Percentiles rank a stretch among this genome's conserved stretches.
phyloP scores from a whole-genome alignment of 1,284 basidiomycete species.

The Naganishia sp. region DNA sequence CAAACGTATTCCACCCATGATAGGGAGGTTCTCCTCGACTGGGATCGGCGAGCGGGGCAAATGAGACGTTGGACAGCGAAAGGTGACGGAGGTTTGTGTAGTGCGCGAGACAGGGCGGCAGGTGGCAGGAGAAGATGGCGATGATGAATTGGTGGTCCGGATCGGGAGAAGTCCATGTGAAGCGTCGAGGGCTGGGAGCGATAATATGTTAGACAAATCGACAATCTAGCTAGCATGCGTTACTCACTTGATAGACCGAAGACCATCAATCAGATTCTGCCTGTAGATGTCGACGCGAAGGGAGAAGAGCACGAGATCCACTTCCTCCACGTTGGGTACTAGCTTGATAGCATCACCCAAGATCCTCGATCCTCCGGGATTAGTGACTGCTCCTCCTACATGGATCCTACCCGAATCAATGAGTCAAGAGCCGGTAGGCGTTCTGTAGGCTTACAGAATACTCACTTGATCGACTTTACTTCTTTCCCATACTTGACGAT shows the following conservation, averaged over 20 bases:
- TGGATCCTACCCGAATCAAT: not conserved
- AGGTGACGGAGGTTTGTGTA: conserved; percentile 25
- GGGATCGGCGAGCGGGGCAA: conserved; percentile 28
- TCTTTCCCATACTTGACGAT: conserved; percentile 11
- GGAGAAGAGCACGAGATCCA: conserved; percentile 26
- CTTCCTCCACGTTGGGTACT: conserved; percentile 18
- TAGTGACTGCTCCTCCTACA: conserved; percentile 22
- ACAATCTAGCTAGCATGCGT: not conserved
- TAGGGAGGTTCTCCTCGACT: conserved; percentile 26
- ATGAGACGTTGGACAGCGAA: conserved; percentile 27
- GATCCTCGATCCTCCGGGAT: conserved; percentile 19
- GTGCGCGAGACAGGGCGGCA: conserved; percentile 12
- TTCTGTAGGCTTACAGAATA: not conserved
- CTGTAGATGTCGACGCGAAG: conserved; percentile 27
- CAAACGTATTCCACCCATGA: conserved; percentile 22
- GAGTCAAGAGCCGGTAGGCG: not conserved
- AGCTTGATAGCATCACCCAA: conserved; percentile 23
- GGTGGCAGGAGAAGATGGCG: conserved; percentile 31
- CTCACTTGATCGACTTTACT: conserved; percentile 8
- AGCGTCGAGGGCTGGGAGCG: conserved; percentile 10
- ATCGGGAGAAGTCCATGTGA: conserved; percentile 31
- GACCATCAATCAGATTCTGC: conserved; percentile 13
- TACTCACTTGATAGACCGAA: conserved; percentile 27
- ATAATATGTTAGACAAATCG: not conserved
- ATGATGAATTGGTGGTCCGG: conserved; percentile 32